Conservation (phyloP, 2,329 filamentous ascomycete species). For the Gnomoniopsis smithogilvyi region DNA sequence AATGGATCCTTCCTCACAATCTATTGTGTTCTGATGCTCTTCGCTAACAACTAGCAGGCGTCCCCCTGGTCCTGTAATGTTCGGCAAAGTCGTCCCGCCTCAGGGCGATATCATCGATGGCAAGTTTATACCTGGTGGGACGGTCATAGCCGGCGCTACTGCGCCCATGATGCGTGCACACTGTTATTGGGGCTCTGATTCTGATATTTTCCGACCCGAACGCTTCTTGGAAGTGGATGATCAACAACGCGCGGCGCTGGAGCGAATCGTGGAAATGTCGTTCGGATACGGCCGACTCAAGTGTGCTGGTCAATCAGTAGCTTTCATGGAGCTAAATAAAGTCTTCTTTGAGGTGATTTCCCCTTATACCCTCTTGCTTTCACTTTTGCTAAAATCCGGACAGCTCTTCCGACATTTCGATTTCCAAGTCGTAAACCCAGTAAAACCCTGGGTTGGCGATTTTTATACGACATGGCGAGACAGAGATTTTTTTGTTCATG, state of each 20-base stretch:
- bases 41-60: neutral
- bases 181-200: slow-evolving; percentile 42
- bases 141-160: slow-evolving; percentile 21
- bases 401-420: slow-evolving; percentile 15
- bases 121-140: slow-evolving; percentile 28
- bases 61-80: neutral
- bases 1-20: neutral
- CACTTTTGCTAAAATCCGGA: neutral
- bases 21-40: neutral
- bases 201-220: slow-evolving; percentile 57
- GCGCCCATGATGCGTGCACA: slow-evolving; percentile 11
- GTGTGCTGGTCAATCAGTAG: slow-evolving; percentile 41
- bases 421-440: slow-evolving; percentile 10
- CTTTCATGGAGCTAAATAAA: slow-evolving; percentile 41
- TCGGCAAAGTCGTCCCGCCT: slow-evolving; percentile 25
- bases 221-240: slow-evolving; percentile 50
- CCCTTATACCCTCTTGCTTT: neutral
- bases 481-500: neutral
- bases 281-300: slow-evolving; percentile 37
- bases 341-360: slow-evolving; percentile 34
- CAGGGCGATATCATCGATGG: slow-evolving; percentile 28
- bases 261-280: slow-evolving; percentile 31
- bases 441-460: neutral
- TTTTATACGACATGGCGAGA: slow-evolving; percentile 4
- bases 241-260: slow-evolving; percentile 27